These are phyloP conservation scores for Syzygium syzygioides DNA, from an alignment of 441 rosid species.

Conservation along the genomic window DNA sequence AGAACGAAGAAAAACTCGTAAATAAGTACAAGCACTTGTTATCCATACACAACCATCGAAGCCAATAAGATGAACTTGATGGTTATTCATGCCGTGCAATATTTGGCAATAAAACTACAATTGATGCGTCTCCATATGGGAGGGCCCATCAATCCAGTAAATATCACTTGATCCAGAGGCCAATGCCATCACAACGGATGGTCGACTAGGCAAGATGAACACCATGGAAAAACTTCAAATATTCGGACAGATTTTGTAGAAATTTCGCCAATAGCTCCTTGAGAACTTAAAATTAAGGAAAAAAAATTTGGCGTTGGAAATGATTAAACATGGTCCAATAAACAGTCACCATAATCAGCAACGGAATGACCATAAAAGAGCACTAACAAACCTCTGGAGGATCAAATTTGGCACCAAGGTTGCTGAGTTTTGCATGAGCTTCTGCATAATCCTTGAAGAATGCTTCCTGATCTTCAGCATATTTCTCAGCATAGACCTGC, in stretches of 20 bases:
- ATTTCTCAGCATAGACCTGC: constrained; percentile 88
- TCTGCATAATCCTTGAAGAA: constrained; percentile 91
- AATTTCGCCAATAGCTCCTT: not conserved
- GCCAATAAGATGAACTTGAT: not conserved
- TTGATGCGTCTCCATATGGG: not conserved
- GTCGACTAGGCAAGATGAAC: not conserved
- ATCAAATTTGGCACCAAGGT: constrained; percentile 83
- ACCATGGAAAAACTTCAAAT: not conserved
- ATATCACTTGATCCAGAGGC: not conserved
- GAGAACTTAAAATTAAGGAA: not conserved
- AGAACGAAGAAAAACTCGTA: not conserved
- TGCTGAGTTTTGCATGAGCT: constrained; percentile 95
- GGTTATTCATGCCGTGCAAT: not conserved
- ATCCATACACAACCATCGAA: not conserved
- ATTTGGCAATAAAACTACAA: not conserved
- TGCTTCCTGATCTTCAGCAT: constrained; percentile 75
- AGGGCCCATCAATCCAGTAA: not conserved
- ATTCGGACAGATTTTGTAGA: not conserved
- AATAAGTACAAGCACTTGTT: not conserved
- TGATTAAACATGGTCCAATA: not conserved
- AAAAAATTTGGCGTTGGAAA: not conserved
- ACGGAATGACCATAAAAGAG: not conserved
- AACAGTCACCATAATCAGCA: not conserved
- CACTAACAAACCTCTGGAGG: constrained; percentile 73
- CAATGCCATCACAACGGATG: not conserved